phyloP scores from a whole-genome alignment of 164 flowering plant species.

The Liquidambar formosana region DNA sequence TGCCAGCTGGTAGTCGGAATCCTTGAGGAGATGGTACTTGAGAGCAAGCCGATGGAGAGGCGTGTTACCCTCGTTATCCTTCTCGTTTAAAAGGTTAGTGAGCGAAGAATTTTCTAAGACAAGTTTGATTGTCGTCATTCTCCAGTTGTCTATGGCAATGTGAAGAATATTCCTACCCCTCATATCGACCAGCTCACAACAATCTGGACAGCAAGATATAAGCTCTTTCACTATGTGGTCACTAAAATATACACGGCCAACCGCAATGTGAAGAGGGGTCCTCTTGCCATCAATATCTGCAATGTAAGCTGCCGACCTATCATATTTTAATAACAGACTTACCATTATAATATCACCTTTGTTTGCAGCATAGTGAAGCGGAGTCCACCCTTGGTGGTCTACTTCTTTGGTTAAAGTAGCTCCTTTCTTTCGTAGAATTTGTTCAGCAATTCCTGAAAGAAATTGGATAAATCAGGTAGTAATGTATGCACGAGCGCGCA shows the following conservation, averaged over 20 bases:
- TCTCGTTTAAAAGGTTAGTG: slow-evolving; percentile 3
- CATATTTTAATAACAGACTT: not conserved
- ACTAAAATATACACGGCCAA: not conserved
- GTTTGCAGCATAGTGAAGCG: slow-evolving; percentile 6
- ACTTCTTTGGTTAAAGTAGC: not conserved
- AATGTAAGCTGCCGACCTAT: slow-evolving; percentile 1
- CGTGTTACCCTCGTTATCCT: slow-evolving; percentile 11
- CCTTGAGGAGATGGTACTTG: no score
- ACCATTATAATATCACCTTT: not conserved
- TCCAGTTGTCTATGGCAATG: no score
- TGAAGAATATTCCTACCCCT: slow-evolving; percentile 2
- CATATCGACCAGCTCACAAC: slow-evolving; percentile 5
- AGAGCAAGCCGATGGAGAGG: slow-evolving; percentile 7
- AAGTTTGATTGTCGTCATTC: no score
- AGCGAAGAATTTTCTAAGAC: not conserved
- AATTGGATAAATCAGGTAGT: no score
- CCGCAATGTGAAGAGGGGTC: slow-evolving; percentile 10
- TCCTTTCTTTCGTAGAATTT: no score
- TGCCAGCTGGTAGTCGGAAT: no score
- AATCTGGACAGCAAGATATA: not conserved
- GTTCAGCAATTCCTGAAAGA: no score
- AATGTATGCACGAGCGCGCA: no score
- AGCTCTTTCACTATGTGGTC: not conserved
- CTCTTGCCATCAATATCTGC: slow-evolving; percentile 1
- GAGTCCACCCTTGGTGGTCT: no score